phyloP scores from a whole-genome alignment of 1,139 yeast species.

The Sugiyamaella paludigena region DNA sequence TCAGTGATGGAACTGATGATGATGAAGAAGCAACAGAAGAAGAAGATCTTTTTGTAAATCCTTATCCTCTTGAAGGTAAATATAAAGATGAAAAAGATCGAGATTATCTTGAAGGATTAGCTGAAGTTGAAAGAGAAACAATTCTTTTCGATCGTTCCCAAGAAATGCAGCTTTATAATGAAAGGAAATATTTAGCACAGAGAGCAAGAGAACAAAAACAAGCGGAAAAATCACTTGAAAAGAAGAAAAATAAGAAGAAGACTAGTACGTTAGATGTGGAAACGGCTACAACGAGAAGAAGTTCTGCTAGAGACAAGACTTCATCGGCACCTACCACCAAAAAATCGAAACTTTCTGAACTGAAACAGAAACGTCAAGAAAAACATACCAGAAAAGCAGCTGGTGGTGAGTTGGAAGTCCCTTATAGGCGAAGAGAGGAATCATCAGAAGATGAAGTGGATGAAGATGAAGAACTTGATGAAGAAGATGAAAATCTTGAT shows the following conservation, averaged over 20 bases:
- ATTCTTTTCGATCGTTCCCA: conserved; percentile 88
- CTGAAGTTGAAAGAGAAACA: conserved; percentile 89
- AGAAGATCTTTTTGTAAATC: conserved; percentile 51
- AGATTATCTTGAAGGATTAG: conserved; percentile 63
- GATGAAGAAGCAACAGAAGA: conserved; percentile 46
- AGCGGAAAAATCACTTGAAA: conserved; percentile 38
- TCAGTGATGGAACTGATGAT: conserved; percentile 36
- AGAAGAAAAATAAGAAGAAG: conserved; percentile 30
- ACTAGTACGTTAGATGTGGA: not conserved
- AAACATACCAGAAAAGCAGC: conserved; percentile 39
- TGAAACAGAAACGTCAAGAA: conserved; percentile 79
- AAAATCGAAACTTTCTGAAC: conserved; percentile 68
- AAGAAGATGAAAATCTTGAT: conserved; percentile 44
- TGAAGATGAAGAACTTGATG: conserved; percentile 29
- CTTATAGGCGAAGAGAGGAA: conserved; percentile 26
- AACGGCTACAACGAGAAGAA: conserved; percentile 11
- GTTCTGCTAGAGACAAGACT: conserved; percentile 33
- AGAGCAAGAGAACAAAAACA: conserved; percentile 63
- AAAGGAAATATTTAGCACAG: conserved; percentile 74
- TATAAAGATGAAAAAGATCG: conserved; percentile 82
- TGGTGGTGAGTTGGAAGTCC: conserved; percentile 25
- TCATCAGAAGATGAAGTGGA: conserved; percentile 31
- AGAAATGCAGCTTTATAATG: conserved; percentile 83
- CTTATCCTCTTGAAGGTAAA: conserved; percentile 92
- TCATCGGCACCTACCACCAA: conserved; percentile 41